These are phyloP conservation scores for Meyerozyma guilliermondii DNA, from an alignment of 1,139 yeast species.

Conservation along the genomic window DNA sequence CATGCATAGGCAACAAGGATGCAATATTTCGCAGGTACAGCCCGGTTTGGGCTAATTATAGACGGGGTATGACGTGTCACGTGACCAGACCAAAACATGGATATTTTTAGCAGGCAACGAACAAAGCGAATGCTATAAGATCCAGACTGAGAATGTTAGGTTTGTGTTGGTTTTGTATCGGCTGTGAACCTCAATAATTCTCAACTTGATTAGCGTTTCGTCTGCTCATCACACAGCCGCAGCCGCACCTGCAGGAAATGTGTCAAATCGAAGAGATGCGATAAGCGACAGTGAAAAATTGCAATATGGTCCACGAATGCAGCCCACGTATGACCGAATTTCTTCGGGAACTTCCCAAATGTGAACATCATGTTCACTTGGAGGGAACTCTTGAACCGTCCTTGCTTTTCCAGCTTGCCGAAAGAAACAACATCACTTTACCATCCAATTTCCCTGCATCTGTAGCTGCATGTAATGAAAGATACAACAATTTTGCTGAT, in stretches of 20 bases:
- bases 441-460: constrained; percentile 58
- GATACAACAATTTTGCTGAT: constrained; percentile 58
- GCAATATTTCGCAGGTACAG: no score
- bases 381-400: constrained; percentile 80
- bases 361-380: constrained; percentile 78
- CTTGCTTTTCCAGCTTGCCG: constrained; percentile 60
- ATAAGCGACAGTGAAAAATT: background rate
- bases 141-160: no score
- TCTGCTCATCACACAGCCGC: no score
- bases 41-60: no score
- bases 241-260: background rate
- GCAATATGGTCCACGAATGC: background rate
- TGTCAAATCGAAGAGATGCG: background rate
- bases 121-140: no score
- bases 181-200: no score
- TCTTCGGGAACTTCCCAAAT: constrained; percentile 65
- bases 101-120: no score
- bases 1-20: no score
- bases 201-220: no score
- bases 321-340: constrained; percentile 27
- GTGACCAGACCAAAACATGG: no score
- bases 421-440: constrained; percentile 47
- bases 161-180: no score
- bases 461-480: constrained; percentile 47
- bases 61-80: no score